Evolutionary conservation across 176 grass and related monocot genomes (phyloP).

Genomic region (Calamus simplicifolius): DNA sequence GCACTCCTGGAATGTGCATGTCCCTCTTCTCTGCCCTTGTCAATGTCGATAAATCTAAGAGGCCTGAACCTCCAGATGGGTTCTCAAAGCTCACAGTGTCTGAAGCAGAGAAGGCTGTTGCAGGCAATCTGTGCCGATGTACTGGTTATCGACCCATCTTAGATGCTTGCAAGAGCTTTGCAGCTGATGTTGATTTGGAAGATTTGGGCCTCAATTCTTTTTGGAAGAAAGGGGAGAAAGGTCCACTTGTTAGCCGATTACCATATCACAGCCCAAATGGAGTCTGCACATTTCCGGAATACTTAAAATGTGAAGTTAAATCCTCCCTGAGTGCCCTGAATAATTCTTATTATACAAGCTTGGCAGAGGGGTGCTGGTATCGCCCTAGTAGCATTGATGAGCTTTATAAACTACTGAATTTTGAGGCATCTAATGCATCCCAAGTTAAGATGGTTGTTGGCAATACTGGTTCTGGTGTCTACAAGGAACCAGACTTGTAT

Average conservation of each 20-base stretch:
- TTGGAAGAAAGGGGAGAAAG: conserved; percentile 58
- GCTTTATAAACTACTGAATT: conserved; percentile 37
- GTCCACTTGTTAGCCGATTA: conserved; percentile 29
- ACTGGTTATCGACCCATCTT: conserved; percentile 84
- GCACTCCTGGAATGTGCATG: conserved; percentile 93
- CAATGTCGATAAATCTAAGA: conserved; percentile 23
- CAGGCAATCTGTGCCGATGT: conserved; percentile 83
- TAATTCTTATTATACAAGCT: not conserved
- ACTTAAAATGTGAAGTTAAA: conserved; percentile 69
- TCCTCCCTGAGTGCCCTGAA: conserved; percentile 21
- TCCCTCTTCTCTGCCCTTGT: conserved; percentile 70
- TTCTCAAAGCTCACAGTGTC: conserved; percentile 58
- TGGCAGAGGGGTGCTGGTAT: conserved; percentile 24
- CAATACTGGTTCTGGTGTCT: conserved; percentile 80
- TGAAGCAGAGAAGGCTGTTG: conserved; percentile 58
- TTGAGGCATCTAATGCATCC: conserved; percentile 14
- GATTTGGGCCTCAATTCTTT: conserved; percentile 81
- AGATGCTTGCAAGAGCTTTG: conserved; percentile 94
- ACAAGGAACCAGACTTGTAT: conserved; percentile 60
- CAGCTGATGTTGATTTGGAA: conserved; percentile 81
- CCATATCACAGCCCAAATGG: conserved; percentile 37
- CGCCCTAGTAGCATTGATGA: conserved; percentile 46
- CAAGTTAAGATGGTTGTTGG: conserved; percentile 60
- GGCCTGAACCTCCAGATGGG: conserved; percentile 29
- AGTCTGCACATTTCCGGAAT: conserved; percentile 60